Percentiles rank a stretch among this genome's conserved stretches.
Evolutionary conservation across 257 asterid genomes (phyloP).

Genomic region (Salvia rosmarinus): DNA sequence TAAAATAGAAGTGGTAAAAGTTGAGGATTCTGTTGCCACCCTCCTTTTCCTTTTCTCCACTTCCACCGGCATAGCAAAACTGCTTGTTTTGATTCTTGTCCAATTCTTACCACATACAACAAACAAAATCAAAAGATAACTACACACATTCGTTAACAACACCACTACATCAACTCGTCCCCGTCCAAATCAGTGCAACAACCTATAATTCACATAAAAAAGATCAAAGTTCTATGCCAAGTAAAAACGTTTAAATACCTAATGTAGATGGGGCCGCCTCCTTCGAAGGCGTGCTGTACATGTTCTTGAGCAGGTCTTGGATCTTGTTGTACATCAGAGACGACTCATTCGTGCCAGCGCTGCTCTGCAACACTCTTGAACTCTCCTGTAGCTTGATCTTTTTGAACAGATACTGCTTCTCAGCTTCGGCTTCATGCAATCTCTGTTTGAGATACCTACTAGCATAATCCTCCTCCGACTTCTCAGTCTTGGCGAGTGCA

Average conservation of each 20-base stretch:
- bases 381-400: conserved; percentile 89
- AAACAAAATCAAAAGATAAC: too few relatives aligned
- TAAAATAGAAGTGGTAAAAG: conserved; percentile 24
- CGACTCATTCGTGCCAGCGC: conserved; percentile 55
- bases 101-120: background rate
- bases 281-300: conserved; percentile 60
- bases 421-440: conserved; percentile 92
- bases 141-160: too few relatives aligned
- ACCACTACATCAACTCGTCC: too few relatives aligned
- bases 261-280: conserved; percentile 44
- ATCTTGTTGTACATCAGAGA: conserved; percentile 61
- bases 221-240: conserved; percentile 9
- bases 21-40: conserved; percentile 31
- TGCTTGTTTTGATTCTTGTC: background rate
- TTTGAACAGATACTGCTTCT: conserved; percentile 84
- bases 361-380: conserved; percentile 66
- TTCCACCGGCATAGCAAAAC: background rate
- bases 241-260: conserved; percentile 28
- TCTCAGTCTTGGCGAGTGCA: conserved; percentile 81
- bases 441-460: conserved; percentile 91
- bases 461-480: conserved; percentile 85
- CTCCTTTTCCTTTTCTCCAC: conserved; percentile 25
- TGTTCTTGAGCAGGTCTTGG: conserved; percentile 81
- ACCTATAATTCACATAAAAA: conserved; percentile 29
- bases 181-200: background rate